Base-by-base conservation (phyloP, 495 filamentous ascomycete species). In the Bathelium albidoporum region DNA sequence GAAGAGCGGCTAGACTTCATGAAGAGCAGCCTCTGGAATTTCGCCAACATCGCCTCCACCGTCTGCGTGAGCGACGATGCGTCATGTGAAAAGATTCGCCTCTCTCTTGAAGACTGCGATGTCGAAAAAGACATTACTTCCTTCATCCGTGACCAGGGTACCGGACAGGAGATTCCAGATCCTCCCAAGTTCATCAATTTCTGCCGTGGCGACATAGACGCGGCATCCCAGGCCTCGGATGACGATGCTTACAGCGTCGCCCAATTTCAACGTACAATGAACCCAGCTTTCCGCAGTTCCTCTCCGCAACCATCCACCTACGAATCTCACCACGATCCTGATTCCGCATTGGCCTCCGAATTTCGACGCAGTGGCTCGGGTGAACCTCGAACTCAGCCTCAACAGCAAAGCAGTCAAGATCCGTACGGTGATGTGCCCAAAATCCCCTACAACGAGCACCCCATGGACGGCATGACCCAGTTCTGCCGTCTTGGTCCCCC, bases 31-130 rank as follows among this genome's bases (percentile, higher is more conserved):
- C 80, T 97, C 14, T 99, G 95, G 95, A 90, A 83, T 22, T 97
- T 97, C 71, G 95, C 95, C 29, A 99, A 99, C 70, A 89, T 97
- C 65, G 87, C 92, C 1, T 96, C 92, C 1, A 97, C 93, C 29
- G 95, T 97, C n/a, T 99, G 95, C 69, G 93, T 99, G 11, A 97
- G 94, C 75, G 95, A 99, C 72, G 95, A 99, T 77, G 87, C 87
- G 60, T 91, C 94, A 24, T 99, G 94, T 71, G 95, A 99, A 74
- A 96, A 94, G 75, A 88, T 99, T 64, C 85, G 95, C n/a, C 78
- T 97, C 2, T 93, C 95, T 10, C 79, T 99, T 0, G 95, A 99
- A 75, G 87, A 88, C 67, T 95, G 93, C 75, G 95, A 97, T 66
- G 94, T 99, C 0, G 90, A 96, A 73, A 95, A 94, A 72, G 95